Evolutionary conservation across 331 rosid species (phyloP).

Genomic region (Arachis monticola): DNA sequence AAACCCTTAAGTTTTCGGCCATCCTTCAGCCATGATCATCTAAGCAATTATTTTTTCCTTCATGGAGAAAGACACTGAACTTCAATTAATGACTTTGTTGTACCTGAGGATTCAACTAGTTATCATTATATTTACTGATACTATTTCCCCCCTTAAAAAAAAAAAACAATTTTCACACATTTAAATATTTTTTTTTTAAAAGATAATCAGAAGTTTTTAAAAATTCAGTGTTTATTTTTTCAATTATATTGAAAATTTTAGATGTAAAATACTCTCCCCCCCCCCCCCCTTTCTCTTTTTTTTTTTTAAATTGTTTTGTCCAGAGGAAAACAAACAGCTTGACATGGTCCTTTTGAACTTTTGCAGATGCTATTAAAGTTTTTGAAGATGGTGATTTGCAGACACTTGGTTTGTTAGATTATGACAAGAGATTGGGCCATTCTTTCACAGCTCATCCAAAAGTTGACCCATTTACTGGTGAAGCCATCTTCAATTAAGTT

Average conservation of each 20-base stretch:
- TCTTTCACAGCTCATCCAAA: conserved; percentile 98
- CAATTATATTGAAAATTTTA: too few relatives aligned
- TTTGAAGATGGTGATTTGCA: conserved; percentile 97
- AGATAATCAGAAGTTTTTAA: too few relatives aligned
- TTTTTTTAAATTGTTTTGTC: too few relatives aligned
- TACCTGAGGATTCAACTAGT: background rate
- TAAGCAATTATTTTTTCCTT: background rate
- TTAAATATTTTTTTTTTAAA: too few relatives aligned
- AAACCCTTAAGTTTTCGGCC: conserved; percentile 15
- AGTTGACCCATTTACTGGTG: conserved; percentile 95
- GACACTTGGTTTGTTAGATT: conserved; percentile 90
- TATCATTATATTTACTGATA: conserved; percentile 11
- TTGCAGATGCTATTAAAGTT: conserved; percentile 83
- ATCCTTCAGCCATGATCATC: conserved; percentile 23
- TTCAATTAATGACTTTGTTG: conserved; percentile 9
- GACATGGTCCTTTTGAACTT: conserved; percentile 30
- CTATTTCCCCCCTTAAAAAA: background rate
- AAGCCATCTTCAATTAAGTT: conserved; percentile 35
- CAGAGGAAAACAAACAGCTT: too few relatives aligned
- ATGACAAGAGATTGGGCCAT: conserved; percentile 93
- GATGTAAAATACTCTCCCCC: too few relatives aligned
- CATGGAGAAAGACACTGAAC: conserved; percentile 15
- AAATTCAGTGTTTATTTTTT: too few relatives aligned
- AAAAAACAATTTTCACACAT: too few relatives aligned
- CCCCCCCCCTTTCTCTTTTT: too few relatives aligned